Base-by-base conservation (phyloP, 495 filamentous ascomycete genomes). In the Sordaria brevicollis region DNA sequence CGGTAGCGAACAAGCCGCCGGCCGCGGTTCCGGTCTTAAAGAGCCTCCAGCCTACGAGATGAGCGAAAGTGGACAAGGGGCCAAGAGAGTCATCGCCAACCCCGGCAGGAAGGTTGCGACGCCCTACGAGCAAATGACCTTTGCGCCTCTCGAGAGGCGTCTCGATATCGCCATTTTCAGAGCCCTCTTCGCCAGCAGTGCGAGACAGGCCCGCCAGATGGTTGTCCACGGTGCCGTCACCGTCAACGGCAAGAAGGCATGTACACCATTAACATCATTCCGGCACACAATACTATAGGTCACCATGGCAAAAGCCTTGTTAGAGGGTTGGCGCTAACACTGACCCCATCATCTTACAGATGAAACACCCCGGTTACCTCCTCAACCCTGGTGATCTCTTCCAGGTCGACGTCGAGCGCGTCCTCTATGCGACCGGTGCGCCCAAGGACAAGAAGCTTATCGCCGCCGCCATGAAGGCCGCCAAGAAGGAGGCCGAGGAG, bases 371-470 rank as follows among this genome's bases (percentile, higher is more conserved):
- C 1, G 90, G 92, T 71, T 99, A 98, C 81, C 91, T 93, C 76
- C 89, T 99, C 34, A 99, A 99, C 80, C 95, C 95, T 10, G 95
- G 95, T 65, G 95, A 99, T 77, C 91, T 99, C 85, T 99, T 98
- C 86, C 92, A 94, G 76, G 96, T 99, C 76, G 91, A 97, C 8
- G 86, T 90, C 49, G 92, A 95, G 6, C 88, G 89, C 70, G 96
- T 98, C 35, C 85, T 99, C 80, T 91, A 81, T 73, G 95, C 92
- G 29, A 97, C 93, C 10, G 95, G 95, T 36, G 86, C 85, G 2
- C 85, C 86, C 10, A 66, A 68, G 54, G 35, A n/a, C 54, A 73
- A 66, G 67, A 71, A 31, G 54, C 15, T 34, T 3, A 19, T 67
- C 31, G 67, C 70, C 25, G 41, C 68, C 7, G 68, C 71, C 35